Evolutionary conservation across 2,329 filamentous ascomycete species (phyloP).

Genomic region (Parascedosporium putredinis): DNA sequence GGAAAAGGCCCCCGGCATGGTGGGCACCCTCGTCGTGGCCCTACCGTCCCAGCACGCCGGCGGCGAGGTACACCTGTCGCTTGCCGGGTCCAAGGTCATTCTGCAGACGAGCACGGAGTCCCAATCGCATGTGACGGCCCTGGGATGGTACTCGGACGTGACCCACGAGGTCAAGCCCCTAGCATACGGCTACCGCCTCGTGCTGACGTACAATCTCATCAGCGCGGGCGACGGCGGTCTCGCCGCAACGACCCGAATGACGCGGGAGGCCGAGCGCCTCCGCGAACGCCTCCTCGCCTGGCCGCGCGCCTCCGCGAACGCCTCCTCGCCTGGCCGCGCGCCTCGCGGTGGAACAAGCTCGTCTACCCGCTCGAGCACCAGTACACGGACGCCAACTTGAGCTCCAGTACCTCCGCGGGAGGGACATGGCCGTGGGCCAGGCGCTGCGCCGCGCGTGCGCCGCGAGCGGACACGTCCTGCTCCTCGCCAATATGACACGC

Average conservation of each 20-base stretch:
- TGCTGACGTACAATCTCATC: constrained; percentile 42
- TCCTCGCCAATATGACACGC: background rate
- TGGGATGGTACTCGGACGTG: constrained; percentile 40
- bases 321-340: background rate
- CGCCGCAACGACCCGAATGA: background rate
- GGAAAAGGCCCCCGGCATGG: constrained; percentile 35
- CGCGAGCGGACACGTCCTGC: background rate
- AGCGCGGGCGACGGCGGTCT: background rate
- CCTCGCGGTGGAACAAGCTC: background rate
- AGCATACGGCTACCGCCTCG: constrained; percentile 34
- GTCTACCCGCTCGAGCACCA: background rate
- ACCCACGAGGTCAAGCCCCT: constrained; percentile 39
- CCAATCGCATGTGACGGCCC: constrained; percentile 12
- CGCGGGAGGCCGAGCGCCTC: background rate
- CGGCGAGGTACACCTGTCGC: constrained; percentile 31
- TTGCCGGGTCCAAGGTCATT: constrained; percentile 21
- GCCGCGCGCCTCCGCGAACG: background rate
- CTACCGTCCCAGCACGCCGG: constrained; percentile 37
- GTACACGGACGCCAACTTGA: background rate
- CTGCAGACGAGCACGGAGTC: constrained; percentile 19
- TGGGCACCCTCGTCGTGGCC: constrained; percentile 38
- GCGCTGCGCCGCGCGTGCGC: background rate
- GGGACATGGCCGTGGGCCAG: background rate
- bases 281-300: background rate
- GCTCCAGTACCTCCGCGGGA: background rate